Evolutionary conservation across 768 basidiomycete genomes (phyloP).

Genomic region (Tylopilus intermedius): DNA sequence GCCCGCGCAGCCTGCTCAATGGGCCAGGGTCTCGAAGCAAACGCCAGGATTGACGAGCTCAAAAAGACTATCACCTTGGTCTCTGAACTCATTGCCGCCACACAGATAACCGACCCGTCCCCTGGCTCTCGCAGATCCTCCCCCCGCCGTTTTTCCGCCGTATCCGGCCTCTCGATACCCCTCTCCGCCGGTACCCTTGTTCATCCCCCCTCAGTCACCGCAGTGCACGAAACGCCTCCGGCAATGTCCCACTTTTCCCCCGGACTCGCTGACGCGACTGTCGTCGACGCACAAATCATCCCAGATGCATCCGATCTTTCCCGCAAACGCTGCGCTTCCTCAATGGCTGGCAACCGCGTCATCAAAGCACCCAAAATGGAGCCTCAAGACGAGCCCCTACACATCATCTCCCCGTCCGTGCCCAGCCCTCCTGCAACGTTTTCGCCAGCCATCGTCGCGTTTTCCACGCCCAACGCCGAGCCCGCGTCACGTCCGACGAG

Average conservation of each 20-base stretch:
- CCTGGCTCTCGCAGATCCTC: constrained; percentile 31
- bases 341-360: constrained; percentile 41
- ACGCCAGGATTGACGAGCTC: constrained; percentile 50
- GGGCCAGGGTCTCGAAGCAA: constrained; percentile 44
- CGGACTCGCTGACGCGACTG: constrained; percentile 9
- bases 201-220: constrained; percentile 17
- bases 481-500: constrained; percentile 32
- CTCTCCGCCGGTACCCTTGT: constrained; percentile 34
- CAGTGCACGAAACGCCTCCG: constrained; percentile 25
- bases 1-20: constrained; percentile 47
- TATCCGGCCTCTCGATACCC: constrained; percentile 30
- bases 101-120: constrained; percentile 32
- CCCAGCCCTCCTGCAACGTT: constrained; percentile 20
- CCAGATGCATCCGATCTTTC: constrained; percentile 38
- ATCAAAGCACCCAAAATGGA: constrained; percentile 48
- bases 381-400: constrained; percentile 39
- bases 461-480: constrained; percentile 25
- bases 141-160: constrained; percentile 19
- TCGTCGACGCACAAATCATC: constrained; percentile 22
- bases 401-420: constrained; percentile 18
- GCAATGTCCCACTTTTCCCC: constrained; percentile 18
- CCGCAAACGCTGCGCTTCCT: constrained; percentile 49
- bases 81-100: constrained; percentile 49
- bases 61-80: constrained; percentile 50
- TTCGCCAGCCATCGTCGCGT: constrained; percentile 25